Evolutionary conservation across 2,329 filamentous ascomycete species (phyloP).

Genomic region (Hirsutella rhossiliensis): DNA sequence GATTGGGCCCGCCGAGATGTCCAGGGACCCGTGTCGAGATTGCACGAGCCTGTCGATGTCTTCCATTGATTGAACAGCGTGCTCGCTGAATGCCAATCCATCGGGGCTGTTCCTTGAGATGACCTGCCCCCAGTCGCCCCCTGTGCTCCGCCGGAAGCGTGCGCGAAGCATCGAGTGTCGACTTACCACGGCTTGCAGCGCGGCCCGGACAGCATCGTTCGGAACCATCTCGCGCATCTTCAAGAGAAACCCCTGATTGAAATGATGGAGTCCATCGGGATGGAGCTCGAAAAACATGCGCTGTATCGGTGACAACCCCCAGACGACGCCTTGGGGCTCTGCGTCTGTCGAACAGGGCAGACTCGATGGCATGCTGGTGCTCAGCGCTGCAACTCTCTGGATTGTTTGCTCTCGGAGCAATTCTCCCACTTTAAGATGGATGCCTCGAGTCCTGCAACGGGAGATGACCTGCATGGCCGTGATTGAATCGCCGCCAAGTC

Average conservation of each 20-base stretch:
- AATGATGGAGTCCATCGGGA: neutral
- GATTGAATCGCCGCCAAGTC: too few species aligned
- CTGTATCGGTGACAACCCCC: neutral
- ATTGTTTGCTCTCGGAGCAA: neutral
- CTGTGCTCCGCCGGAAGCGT: neutral
- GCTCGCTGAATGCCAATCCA: too few species aligned
- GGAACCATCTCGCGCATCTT: neutral
- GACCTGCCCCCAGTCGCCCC: neutral
- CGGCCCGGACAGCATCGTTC: neutral
- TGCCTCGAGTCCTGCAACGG: neutral
- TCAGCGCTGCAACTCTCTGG: neutral
- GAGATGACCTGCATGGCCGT: too few species aligned
- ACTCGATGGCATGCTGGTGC: neutral
- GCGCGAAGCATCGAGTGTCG: neutral
- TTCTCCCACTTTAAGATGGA: neutral
- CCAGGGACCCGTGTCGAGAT: too few species aligned
- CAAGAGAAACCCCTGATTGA: neutral
- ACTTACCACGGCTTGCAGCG: neutral
- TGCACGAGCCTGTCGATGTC: too few species aligned
- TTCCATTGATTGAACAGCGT: too few species aligned
- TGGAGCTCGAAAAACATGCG: neutral
- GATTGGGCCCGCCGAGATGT: too few species aligned
- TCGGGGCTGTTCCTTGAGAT: too few species aligned
- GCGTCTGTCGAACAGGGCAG: neutral
- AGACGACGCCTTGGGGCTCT: neutral